Conservation (phyloP, 768 basidiomycete species). For the Mycena filopes region DNA sequence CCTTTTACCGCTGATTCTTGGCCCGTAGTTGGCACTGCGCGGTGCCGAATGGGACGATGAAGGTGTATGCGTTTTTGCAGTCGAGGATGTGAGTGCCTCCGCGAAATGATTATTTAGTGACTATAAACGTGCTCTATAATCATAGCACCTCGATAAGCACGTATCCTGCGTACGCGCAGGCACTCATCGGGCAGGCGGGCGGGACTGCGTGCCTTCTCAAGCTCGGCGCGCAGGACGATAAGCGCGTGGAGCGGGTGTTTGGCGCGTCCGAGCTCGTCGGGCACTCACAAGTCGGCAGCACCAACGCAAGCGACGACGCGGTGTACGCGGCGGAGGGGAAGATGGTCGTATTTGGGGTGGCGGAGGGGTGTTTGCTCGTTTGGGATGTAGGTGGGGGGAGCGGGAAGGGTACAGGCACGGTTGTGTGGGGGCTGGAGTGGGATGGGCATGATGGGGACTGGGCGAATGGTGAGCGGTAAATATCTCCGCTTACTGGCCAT, state of each 20-base stretch:
- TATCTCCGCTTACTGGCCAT: conserved; percentile 33
- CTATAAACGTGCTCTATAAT: no score
- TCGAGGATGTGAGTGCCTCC: conserved; percentile 61
- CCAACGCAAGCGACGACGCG: no score
- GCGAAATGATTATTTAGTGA: neutral
- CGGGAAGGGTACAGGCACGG: conserved; percentile 46
- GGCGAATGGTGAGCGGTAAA: conserved; percentile 6
- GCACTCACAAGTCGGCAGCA: no score
- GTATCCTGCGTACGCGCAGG: conserved; percentile 58
- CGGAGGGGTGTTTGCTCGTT: conserved; percentile 65
- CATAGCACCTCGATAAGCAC: conserved; percentile 65
- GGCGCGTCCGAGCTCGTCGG: no score
- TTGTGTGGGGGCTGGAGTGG: conserved; percentile 71
- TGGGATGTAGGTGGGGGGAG: conserved; percentile 74
- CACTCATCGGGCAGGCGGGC: conserved; percentile 62
- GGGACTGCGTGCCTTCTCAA: conserved; percentile 63
- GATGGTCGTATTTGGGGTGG: conserved; percentile 65
- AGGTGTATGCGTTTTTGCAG: conserved; percentile 68
- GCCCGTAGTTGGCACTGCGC: conserved; percentile 71
- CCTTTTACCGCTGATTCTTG: no score
- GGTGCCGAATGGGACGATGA: conserved; percentile 72
- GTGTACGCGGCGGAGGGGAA: conserved; percentile 64
- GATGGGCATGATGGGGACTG: conserved; percentile 58
- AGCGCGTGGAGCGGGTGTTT: conserved; percentile 66
- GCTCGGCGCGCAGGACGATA: conserved; percentile 59